These are phyloP conservation scores for Grigorovia yakushimaensis DNA, from an alignment of 805 yeast species.

Conservation along the genomic window DNA sequence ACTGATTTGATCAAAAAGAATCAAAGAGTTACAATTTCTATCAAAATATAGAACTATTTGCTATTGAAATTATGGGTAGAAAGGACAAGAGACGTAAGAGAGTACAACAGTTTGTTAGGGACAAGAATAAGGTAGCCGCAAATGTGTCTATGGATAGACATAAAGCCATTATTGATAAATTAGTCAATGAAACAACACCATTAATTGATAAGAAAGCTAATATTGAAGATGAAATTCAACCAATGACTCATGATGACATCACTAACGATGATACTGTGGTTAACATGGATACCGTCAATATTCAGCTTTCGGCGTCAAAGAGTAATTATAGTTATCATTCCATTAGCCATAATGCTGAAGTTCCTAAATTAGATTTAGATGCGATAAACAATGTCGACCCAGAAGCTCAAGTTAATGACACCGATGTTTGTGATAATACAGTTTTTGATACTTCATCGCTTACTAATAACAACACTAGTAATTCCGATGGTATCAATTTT, in stretches of 20 bases:
- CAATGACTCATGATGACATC: background rate
- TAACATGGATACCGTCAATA: background rate
- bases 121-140: background rate
- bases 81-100: conserved; percentile 13
- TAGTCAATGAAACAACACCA: conserved; percentile 1
- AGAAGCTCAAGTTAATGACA: background rate
- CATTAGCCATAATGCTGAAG: background rate
- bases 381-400: background rate
- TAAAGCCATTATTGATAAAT: background rate
- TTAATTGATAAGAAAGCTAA: background rate
- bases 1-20: background rate
- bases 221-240: background rate
- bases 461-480: background rate
- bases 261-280: background rate
- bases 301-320: background rate
- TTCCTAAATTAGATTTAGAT: background rate
- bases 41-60: background rate
- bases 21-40: background rate
- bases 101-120: conserved; percentile 8
- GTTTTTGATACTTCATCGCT: background rate
- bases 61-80: conserved; percentile 7
- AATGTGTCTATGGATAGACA: background rate
- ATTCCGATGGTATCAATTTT: background rate
- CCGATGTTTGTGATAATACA: background rate
- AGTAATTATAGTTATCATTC: background rate